phyloP scores from a whole-genome alignment of 2,329 filamentous ascomycete genomes.

The Cladophialophora yegresii region DNA sequence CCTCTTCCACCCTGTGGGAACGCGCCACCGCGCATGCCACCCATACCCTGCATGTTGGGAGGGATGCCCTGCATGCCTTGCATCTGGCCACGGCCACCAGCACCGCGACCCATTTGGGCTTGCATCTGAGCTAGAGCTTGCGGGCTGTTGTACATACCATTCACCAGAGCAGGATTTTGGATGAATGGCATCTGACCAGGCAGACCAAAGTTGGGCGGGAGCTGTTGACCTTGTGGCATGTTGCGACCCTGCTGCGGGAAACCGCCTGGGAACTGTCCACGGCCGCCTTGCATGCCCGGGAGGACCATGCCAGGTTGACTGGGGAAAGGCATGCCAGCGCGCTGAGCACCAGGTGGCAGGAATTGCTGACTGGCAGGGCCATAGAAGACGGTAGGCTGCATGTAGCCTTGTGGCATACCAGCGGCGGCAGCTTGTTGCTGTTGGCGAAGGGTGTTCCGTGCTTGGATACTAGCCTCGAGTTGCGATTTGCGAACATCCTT shows the following conservation, averaged over 20 bases:
- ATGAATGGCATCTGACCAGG: conserved; percentile 67
- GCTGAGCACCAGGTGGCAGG: conserved; percentile 49
- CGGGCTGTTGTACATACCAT: conserved; percentile 64
- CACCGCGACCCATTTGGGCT: conserved; percentile 67
- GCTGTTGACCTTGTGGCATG: conserved; percentile 76
- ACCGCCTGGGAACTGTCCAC: conserved; percentile 78
- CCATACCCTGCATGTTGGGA: conserved; percentile 63
- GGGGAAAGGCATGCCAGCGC: conserved; percentile 64
- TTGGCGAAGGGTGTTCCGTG: conserved; percentile 97
- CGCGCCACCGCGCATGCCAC: conserved; percentile 51
- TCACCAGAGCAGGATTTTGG: conserved; percentile 69
- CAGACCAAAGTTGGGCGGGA: conserved; percentile 82
- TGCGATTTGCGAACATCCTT: conserved; percentile 99
- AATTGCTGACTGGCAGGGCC: conserved; percentile 63
- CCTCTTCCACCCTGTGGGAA: conserved; percentile 48
- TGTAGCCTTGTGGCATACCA: conserved; percentile 79
- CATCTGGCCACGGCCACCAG: conserved; percentile 68
- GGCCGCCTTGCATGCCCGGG: conserved; percentile 74
- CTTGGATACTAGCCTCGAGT: conserved; percentile 98
- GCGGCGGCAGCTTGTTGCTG: conserved; percentile 92
- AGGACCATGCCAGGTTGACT: conserved; percentile 57
- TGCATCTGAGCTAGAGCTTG: conserved; percentile 63
- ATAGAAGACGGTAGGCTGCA: conserved; percentile 91
- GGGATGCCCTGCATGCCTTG: conserved; percentile 72
- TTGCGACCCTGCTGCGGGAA: conserved; percentile 84